These are phyloP conservation scores for Scutellaria barbata DNA, from an alignment of 257 asterid genomes.

Conservation along the genomic window DNA sequence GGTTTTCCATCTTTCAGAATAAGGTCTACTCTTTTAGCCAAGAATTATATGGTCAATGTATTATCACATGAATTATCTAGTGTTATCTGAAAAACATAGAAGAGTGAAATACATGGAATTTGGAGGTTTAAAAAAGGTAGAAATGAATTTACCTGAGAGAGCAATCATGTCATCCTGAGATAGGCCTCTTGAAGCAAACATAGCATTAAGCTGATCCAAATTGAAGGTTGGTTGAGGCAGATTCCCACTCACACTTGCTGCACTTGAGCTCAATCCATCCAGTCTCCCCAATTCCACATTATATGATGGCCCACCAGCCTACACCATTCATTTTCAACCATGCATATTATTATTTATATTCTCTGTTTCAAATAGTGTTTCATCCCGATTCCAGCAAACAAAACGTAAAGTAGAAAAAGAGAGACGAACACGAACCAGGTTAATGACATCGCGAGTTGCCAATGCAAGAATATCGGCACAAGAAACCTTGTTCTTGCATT, in stretches of 20 bases:
- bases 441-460: conserved; percentile 82
- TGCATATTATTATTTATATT: no score
- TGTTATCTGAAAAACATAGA: no score
- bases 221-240: conserved; percentile 72
- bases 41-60: no score
- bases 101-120: no score
- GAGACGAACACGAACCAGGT: conserved; percentile 48
- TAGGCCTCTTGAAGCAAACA: conserved; percentile 67
- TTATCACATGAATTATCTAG: no score
- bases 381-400: no score
- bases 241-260: conserved; percentile 70
- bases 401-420: no score
- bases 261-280: conserved; percentile 73
- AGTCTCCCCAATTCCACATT: conserved; percentile 80
- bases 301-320: conserved; percentile 87
- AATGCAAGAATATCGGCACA: conserved; percentile 92
- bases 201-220: conserved; percentile 62
- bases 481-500: conserved; percentile 72
- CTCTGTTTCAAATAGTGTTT: no score
- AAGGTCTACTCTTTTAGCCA: no score
- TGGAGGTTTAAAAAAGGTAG: not conserved
- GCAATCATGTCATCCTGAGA: conserved; percentile 82
- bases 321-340: not conserved
- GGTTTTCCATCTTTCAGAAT: not conserved
- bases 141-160: conserved; percentile 66